phyloP scores from a whole-genome alignment of 768 basidiomycete species.

The Boletellus ananas region DNA sequence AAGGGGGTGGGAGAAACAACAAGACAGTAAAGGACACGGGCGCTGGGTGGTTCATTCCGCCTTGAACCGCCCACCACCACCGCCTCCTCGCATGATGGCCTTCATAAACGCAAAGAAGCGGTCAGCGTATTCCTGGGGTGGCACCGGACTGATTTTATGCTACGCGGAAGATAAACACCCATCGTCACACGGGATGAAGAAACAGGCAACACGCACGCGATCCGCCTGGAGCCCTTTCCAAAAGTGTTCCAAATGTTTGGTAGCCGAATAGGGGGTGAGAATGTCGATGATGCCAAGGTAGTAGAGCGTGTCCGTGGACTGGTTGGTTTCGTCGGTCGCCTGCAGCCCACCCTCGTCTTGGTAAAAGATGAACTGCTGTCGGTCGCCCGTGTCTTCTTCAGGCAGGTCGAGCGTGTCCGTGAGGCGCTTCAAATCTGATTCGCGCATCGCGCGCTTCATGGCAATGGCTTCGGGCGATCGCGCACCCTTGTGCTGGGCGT shows the following conservation, averaged over 20 bases:
- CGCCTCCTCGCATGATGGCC: constrained; percentile 80
- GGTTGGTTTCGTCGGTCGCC: constrained; percentile 85
- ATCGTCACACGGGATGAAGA: neutral
- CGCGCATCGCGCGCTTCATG: constrained; percentile 80
- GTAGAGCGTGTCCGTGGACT: constrained; percentile 72
- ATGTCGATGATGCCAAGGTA: constrained; percentile 98
- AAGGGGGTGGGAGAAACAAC: neutral
- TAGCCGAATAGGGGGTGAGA: constrained; percentile 75
- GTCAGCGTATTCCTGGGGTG: constrained; percentile 80
- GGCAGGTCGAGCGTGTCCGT: constrained; percentile 52
- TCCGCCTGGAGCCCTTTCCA: constrained; percentile 92
- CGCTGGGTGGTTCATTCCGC: constrained; percentile 30
- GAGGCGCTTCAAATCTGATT: constrained; percentile 73
- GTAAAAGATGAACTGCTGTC: constrained; percentile 84
- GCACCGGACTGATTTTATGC: constrained; percentile 95
- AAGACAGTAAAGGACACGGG: neutral
- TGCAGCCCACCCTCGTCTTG: constrained; percentile 93
- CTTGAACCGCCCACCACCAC: constrained; percentile 53
- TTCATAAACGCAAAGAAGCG: constrained; percentile 88
- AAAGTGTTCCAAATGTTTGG: constrained; percentile 82
- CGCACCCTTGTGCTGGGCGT: constrained; percentile 53
- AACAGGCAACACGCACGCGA: constrained; percentile 53
- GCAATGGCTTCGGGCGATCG: constrained; percentile 73
- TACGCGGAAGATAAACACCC: constrained; percentile 28
- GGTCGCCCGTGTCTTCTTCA: constrained; percentile 55